Percentiles rank a stretch among this genome's conserved stretches.
These are phyloP conservation scores for Conticribra weissflogii DNA, from an alignment of 108 stramenopile species.

Conservation along the genomic window DNA sequence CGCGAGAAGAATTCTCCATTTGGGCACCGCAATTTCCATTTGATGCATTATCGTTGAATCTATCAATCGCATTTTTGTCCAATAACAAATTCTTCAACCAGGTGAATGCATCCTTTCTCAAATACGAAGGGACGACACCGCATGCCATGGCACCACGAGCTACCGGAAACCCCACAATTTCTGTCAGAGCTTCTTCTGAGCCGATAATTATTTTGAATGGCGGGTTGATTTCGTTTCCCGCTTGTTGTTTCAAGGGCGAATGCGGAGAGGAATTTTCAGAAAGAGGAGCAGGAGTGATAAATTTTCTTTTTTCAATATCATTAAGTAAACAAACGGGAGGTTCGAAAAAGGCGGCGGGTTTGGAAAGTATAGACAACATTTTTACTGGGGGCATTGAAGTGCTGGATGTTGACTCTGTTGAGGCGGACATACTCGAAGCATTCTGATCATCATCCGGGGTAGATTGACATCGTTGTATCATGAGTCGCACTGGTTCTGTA, in stretches of 20 bases:
- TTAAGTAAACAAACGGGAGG: slow-evolving; percentile 35
- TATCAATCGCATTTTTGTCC: background rate
- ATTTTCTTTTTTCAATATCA: slow-evolving; percentile 36
- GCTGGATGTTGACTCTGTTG: background rate
- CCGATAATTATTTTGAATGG: slow-evolving; percentile 69
- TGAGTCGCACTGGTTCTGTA: slow-evolving; percentile 70
- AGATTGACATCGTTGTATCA: slow-evolving; percentile 62
- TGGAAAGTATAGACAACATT: slow-evolving; percentile 64
- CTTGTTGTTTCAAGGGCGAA: too few species aligned
- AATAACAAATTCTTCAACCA: slow-evolving; percentile 58
- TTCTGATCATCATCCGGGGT: background rate
- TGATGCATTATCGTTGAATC: slow-evolving; percentile 4
- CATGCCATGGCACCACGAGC: slow-evolving; percentile 74
- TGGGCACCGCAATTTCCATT: background rate
- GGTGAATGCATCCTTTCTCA: slow-evolving; percentile 30
- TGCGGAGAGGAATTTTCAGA: too few species aligned
- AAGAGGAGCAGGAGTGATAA: background rate
- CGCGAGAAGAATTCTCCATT: too few species aligned
- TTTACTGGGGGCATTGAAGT: slow-evolving; percentile 27
- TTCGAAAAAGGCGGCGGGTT: slow-evolving; percentile 63
- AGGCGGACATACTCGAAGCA: background rate
- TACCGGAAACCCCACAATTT: slow-evolving; percentile 70
- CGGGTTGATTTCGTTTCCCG: too few species aligned
- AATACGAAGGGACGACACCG: slow-evolving; percentile 59
- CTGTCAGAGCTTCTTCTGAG: slow-evolving; percentile 51